phyloP scores from a whole-genome alignment of 208 protist species.

The Acanthamoeba healyi region DNA sequence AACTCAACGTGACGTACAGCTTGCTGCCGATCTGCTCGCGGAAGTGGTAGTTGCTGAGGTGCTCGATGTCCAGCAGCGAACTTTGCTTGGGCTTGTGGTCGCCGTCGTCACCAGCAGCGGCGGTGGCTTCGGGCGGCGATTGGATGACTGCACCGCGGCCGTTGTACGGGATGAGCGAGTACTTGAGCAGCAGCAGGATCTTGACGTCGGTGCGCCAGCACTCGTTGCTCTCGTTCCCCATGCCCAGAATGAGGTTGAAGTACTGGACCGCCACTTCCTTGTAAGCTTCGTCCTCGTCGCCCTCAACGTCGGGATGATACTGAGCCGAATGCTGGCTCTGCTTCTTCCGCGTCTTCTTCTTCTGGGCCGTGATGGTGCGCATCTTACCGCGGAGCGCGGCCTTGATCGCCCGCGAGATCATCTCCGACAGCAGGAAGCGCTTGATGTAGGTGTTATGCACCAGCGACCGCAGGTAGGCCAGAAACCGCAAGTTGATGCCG shows the following conservation, averaged over 20 bases:
- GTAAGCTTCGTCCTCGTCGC: constrained; percentile 62
- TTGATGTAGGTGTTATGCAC: constrained; percentile 61
- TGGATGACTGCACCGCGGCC: not conserved
- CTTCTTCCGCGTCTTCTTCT: not conserved
- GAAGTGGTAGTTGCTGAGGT: constrained; percentile 53
- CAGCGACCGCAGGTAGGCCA: constrained; percentile 67
- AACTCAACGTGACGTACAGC: constrained; percentile 63
- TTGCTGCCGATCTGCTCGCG: constrained; percentile 74
- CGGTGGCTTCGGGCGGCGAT: not conserved
- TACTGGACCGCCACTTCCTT: constrained; percentile 67
- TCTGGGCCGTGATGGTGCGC: constrained; percentile 47
- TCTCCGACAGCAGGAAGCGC: constrained; percentile 70
- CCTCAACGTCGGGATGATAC: not conserved
- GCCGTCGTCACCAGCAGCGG: not conserved
- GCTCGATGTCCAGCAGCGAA: constrained; percentile 65
- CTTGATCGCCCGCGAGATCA: constrained; percentile 74
- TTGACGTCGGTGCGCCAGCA: constrained; percentile 75
- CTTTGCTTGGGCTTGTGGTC: not conserved
- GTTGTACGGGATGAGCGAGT: constrained; percentile 36
- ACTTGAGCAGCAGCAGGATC: constrained; percentile 73
- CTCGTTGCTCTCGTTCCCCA: constrained; percentile 52
- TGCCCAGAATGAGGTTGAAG: constrained; percentile 69
- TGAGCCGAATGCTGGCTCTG: not conserved
- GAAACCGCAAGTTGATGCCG: constrained; percentile 63
- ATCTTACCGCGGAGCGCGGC: constrained; percentile 51